Percentiles rank a stretch among this genome's conserved stretches.
Evolutionary conservation across 768 basidiomycete genomes (phyloP).

Genomic region (Trametes coccinea): DNA sequence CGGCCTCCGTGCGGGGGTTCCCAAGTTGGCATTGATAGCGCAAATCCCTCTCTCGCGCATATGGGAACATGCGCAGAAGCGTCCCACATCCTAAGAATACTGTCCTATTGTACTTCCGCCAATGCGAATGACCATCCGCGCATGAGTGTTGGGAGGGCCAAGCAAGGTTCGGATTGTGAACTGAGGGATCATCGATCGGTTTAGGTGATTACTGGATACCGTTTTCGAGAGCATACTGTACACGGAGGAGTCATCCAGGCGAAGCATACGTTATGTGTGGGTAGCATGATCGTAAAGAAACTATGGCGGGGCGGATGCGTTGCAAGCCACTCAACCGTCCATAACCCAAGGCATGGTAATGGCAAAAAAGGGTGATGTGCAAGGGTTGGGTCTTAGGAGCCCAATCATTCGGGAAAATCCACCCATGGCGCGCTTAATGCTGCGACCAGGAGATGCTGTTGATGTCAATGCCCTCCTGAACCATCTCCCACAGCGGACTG

Average conservation of each 20-base stretch:
- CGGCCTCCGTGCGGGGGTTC: too few relatives aligned
- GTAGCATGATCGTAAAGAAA: not conserved
- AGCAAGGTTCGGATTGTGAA: too few relatives aligned
- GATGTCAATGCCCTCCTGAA: slow-evolving; percentile 97
- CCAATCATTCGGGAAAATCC: too few relatives aligned
- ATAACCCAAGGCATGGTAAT: not conserved
- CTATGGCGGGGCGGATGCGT: not conserved
- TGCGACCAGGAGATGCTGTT: slow-evolving; percentile 94
- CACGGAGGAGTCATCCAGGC: slow-evolving; percentile 18
- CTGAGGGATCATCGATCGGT: too few relatives aligned
- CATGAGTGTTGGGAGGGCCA: too few relatives aligned
- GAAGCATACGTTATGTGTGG: slow-evolving; percentile 7
- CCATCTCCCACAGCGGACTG: slow-evolving; percentile 99
- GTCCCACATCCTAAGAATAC: not conserved
- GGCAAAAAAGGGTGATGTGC: not conserved
- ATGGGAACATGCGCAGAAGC: not conserved
- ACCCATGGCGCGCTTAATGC: slow-evolving; percentile 35
- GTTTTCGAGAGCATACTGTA: slow-evolving; percentile 9
- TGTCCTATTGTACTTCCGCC: not conserved
- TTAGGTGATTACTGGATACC: slow-evolving; percentile 17
- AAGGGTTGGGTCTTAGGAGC: too few relatives aligned
- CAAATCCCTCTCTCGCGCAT: not conserved
- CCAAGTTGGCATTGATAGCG: too few relatives aligned
- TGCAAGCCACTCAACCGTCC: not conserved
- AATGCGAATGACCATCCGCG: not conserved